These are phyloP conservation scores for Aeschynomene evenia DNA, from an alignment of 306 rosid genomes.

Conservation along the genomic window DNA sequence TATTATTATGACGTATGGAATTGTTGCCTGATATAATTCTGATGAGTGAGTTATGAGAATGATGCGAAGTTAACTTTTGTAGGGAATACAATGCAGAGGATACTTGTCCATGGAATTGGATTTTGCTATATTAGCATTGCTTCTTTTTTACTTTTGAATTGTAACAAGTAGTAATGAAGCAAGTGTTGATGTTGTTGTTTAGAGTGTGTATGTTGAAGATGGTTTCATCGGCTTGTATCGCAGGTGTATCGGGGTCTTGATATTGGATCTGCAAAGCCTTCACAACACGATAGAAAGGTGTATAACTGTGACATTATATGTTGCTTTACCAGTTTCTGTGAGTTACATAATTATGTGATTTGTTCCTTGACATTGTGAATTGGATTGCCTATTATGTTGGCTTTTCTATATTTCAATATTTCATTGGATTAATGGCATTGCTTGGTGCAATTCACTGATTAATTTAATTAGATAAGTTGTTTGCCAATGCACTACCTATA, in stretches of 20 bases:
- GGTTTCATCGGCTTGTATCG: neutral
- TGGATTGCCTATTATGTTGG: neutral
- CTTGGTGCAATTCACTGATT: neutral
- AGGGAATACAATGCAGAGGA: neutral
- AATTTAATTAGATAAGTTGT: neutral
- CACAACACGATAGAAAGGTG: constrained; percentile 72
- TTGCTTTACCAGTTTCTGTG: constrained; percentile 4
- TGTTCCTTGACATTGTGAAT: constrained; percentile 18
- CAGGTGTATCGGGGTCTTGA: constrained; percentile 92
- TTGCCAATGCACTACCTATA: neutral
- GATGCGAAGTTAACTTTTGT: neutral
- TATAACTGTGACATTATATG: constrained; percentile 15
- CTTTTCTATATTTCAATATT: constrained; percentile 14
- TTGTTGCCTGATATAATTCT: neutral
- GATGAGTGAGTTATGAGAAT: neutral
- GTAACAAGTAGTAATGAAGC: neutral
- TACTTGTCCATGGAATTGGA: neutral
- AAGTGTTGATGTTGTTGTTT: neutral
- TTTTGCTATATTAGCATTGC: neutral
- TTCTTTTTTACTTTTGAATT: neutral
- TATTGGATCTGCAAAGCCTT: constrained; percentile 94
- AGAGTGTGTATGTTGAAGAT: neutral
- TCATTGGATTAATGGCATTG: neutral
- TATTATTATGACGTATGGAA: neutral
- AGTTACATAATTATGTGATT: constrained; percentile 12